phyloP scores from a whole-genome alignment of 768 basidiomycete species.

The Mycena alexandri region DNA sequence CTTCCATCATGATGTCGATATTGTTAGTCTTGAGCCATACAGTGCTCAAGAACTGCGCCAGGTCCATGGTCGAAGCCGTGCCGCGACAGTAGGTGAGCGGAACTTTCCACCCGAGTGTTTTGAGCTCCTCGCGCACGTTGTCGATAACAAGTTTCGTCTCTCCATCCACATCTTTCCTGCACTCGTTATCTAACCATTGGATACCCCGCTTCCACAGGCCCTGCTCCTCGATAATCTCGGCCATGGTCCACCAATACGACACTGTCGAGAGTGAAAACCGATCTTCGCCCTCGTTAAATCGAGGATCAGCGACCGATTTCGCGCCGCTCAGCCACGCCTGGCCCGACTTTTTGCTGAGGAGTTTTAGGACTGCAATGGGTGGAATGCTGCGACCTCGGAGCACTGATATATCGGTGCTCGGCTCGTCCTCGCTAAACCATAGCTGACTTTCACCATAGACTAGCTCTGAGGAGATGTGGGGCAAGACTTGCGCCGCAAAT shows the following conservation, averaged over 20 bases:
- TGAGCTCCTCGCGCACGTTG: too few relatives aligned
- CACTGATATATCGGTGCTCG: background rate
- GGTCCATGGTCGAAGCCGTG: slow-evolving; percentile 8
- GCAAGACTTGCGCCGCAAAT: background rate
- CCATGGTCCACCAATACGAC: too few relatives aligned
- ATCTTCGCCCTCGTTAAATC: slow-evolving; percentile 37
- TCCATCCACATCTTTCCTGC: too few relatives aligned
- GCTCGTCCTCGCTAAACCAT: slow-evolving; percentile 9
- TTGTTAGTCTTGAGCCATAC: slow-evolving; percentile 20
- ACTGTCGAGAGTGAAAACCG: background rate
- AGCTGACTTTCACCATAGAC: background rate
- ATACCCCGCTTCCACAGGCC: too few relatives aligned
- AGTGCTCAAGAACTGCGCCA: slow-evolving; percentile 21
- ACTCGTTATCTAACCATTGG: too few relatives aligned
- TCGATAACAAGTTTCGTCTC: too few relatives aligned
- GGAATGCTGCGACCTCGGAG: background rate
- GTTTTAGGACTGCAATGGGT: background rate
- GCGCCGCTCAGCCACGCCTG: slow-evolving; percentile 41
- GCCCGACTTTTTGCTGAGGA: slow-evolving; percentile 20
- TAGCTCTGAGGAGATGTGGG: background rate
- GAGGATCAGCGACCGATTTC: slow-evolving; percentile 33
- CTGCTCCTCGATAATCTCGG: too few relatives aligned
- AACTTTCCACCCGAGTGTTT: too few relatives aligned
- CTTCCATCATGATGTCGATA: slow-evolving; percentile 36
- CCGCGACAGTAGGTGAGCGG: background rate